These are phyloP conservation scores for Cryomyces antarcticus DNA, from an alignment of 495 filamentous ascomycete genomes.

Conservation along the genomic window DNA sequence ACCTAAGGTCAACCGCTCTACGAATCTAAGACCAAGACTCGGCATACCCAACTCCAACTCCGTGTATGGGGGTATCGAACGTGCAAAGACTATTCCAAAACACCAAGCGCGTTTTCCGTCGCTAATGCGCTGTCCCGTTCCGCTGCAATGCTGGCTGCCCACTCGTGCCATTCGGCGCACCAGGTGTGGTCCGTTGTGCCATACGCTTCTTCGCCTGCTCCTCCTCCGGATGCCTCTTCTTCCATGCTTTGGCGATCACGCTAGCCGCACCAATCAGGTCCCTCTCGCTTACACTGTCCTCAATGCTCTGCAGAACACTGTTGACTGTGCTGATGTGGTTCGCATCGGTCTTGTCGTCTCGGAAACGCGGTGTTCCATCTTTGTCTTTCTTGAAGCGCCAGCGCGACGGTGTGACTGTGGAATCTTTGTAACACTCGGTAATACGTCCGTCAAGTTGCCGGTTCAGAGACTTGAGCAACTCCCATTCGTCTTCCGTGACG, in stretches of 20 bases:
- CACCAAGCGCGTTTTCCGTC: no score
- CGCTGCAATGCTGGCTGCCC: no score
- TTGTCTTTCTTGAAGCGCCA: conserved; percentile 47
- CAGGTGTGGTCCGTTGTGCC: no score
- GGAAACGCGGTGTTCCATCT: conserved; percentile 40
- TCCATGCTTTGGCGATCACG: conserved; percentile 52
- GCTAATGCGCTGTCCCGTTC: no score
- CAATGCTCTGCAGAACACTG: conserved; percentile 66
- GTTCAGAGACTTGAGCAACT: conserved; percentile 45
- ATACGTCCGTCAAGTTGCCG: conserved; percentile 63
- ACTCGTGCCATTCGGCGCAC: no score
- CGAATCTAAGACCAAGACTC: no score
- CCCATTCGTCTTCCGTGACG: conserved; percentile 64
- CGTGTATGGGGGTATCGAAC: no score
- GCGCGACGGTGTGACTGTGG: conserved; percentile 22
- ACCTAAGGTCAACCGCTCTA: no score
- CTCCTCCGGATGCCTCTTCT: conserved; percentile 18
- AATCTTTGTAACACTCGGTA: conserved; percentile 71
- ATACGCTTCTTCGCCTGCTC: background rate
- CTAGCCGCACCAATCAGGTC: conserved; percentile 43
- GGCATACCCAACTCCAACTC: no score
- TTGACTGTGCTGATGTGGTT: conserved; percentile 70
- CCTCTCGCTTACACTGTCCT: conserved; percentile 46
- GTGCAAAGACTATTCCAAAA: no score
- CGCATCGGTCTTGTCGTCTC: conserved; percentile 78